Base-by-base conservation (phyloP, 345 rosid species). In the Gossypium rotundifolium region DNA sequence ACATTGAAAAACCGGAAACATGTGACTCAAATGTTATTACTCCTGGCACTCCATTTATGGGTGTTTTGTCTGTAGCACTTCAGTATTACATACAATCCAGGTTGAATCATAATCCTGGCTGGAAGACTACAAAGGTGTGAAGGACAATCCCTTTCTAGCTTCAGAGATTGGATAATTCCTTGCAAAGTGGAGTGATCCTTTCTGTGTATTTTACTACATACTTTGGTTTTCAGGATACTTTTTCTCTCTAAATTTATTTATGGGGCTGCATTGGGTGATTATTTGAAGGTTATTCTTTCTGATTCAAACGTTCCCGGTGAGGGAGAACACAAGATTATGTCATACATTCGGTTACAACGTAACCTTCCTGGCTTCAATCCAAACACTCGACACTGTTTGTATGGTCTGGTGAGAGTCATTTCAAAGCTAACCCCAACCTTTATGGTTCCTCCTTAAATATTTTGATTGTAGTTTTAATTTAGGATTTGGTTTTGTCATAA, bases 291-390 rank as follows among this genome's bases (percentile, higher is more conserved):
- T 83, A 87, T 95, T 81, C 94, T 95, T 82, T 95, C 99, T 77
- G 99, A 95, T 84, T 79, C 99, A 13, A 95, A 95, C 77, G 98
- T 89, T 73, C 89, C 93, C 78, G 99, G 99, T 3, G 99, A 96
- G 84, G 99, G 98, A 84, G 98, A 96, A 81, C 99, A 96, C 87
- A 93, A 96, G 84, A 85, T 96, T 77, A 93, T 96, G 99, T 85
- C 96, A 44, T 96, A 89, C 81, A 91, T 96, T 65, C 90, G 98
- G 70, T 88, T 79, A 70, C 98, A 96, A 77, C 92, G 97, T 44
- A 87, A 88, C 81, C 84, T 82, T 84, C 84, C 90, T 68, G 97
- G 99, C 75, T 96, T 90, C 77, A 81, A 91, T 83, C 98, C 97
- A 29, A 96, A 93, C 79, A 91, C 99, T 53, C 87, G 90, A 42